phyloP scores from a whole-genome alignment of 2,329 filamentous ascomycete species.

The Chrysoporthe puriensis region DNA sequence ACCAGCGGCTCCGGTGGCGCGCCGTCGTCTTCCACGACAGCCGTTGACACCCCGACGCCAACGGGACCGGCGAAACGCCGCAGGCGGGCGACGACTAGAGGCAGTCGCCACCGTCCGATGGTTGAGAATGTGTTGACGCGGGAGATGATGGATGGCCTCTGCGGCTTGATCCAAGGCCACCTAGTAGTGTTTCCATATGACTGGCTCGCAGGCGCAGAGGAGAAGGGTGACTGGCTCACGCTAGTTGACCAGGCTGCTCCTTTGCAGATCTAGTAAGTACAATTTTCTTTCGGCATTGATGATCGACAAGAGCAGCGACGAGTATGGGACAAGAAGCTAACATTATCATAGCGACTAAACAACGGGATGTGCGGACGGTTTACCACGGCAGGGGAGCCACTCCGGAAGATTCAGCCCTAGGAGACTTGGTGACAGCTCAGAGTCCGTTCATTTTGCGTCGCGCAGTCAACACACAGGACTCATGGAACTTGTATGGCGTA shows the following conservation, averaged over 20 bases:
- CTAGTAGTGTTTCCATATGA: conserved; percentile 94
- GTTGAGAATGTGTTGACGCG: conserved; percentile 77
- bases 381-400: not conserved
- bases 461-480: not conserved
- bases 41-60: conserved; percentile 22
- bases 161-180: conserved; percentile 83
- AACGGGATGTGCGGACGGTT: not conserved
- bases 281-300: not conserved
- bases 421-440: not conserved
- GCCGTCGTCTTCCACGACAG: conserved; percentile 27
- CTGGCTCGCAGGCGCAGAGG: conserved; percentile 90
- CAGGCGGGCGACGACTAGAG: conserved; percentile 71
- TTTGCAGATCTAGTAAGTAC: conserved; percentile 90
- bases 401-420: not conserved
- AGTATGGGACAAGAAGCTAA: not conserved
- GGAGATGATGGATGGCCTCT: conserved; percentile 78
- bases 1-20: conserved; percentile 33
- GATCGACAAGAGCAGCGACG: not conserved
- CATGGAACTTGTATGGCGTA: not conserved
- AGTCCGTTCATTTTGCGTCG: not conserved
- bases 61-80: conserved; percentile 62
- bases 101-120: conserved; percentile 63
- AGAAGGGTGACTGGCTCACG: conserved; percentile 94
- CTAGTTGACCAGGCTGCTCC: conserved; percentile 95
- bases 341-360: conserved; percentile 9